Conservation (phyloP, 2,329 filamentous ascomycete genomes). For the Calonectria leucothoes region DNA sequence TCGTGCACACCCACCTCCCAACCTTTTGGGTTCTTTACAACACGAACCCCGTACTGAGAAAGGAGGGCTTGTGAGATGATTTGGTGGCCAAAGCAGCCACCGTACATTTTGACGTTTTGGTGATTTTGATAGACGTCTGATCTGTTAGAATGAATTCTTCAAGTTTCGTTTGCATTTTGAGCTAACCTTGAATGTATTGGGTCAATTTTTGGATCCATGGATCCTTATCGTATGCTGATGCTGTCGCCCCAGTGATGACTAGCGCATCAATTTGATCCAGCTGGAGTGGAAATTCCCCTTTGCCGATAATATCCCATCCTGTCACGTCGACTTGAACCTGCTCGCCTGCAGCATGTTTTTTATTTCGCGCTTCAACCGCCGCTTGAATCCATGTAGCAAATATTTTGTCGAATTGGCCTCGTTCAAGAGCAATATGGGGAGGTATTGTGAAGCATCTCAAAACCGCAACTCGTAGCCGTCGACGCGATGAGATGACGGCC, state of each 20-base stretch:
- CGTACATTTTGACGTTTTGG: not conserved
- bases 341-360: not conserved
- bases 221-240: not conserved
- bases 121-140: not conserved
- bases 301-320: not conserved
- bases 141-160: not conserved
- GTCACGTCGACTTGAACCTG: not conserved
- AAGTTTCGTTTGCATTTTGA: not conserved
- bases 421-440: not conserved
- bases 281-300: not conserved
- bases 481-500: not conserved
- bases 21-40: not conserved
- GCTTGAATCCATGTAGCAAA: not conserved
- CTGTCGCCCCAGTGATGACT: not conserved
- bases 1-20: constrained; percentile 5
- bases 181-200: not conserved
- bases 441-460: not conserved
- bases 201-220: not conserved
- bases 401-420: not conserved
- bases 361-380: not conserved
- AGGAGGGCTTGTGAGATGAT: not conserved
- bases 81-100: not conserved
- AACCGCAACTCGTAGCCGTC: not conserved
- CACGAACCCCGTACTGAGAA: not conserved
- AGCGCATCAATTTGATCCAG: not conserved